These are phyloP conservation scores for Arctium lappa DNA, from an alignment of 129 eudicot species.

Conservation along the genomic window DNA sequence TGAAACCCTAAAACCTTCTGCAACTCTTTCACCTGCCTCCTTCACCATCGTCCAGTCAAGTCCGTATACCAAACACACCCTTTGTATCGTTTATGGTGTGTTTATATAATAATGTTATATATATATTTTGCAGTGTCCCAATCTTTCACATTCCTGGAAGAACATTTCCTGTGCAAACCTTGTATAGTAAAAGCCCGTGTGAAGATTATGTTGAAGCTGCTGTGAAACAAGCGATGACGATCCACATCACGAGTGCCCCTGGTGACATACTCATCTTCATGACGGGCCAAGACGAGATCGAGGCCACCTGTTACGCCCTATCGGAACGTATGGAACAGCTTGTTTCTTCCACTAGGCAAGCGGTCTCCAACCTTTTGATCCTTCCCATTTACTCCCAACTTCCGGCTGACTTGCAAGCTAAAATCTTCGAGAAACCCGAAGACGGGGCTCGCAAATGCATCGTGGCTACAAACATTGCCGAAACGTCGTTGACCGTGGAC, in stretches of 20 bases:
- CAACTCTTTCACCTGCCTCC: too few relatives aligned
- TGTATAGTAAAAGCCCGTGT: slow-evolving; percentile 65
- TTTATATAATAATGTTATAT: neutral
- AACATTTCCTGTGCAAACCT: slow-evolving; percentile 57
- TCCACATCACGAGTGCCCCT: slow-evolving; percentile 61
- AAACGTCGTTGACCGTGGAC: slow-evolving; percentile 64
- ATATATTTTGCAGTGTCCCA: slow-evolving; percentile 50
- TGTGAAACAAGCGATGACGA: slow-evolving; percentile 72
- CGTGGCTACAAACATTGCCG: slow-evolving; percentile 73
- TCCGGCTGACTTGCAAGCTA: slow-evolving; percentile 67
- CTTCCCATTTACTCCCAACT: slow-evolving; percentile 72
- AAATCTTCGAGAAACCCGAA: slow-evolving; percentile 58
- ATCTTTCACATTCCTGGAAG: slow-evolving; percentile 74
- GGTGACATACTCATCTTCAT: slow-evolving; percentile 75
- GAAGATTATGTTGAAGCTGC: slow-evolving; percentile 82
- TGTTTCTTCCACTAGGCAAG: slow-evolving; percentile 44
- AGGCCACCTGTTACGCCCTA: slow-evolving; percentile 56
- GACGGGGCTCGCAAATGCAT: slow-evolving; percentile 72
- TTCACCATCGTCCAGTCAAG: too few relatives aligned
- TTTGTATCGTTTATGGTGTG: neutral
- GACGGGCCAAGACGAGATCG: slow-evolving; percentile 77
- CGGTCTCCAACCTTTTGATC: slow-evolving; percentile 53
- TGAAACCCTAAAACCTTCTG: too few relatives aligned
- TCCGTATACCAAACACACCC: too few relatives aligned
- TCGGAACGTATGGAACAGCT: slow-evolving; percentile 71